Evolutionary conservation across 2,329 filamentous ascomycete species (phyloP).

Genomic region (Penicillium vulpinum): DNA sequence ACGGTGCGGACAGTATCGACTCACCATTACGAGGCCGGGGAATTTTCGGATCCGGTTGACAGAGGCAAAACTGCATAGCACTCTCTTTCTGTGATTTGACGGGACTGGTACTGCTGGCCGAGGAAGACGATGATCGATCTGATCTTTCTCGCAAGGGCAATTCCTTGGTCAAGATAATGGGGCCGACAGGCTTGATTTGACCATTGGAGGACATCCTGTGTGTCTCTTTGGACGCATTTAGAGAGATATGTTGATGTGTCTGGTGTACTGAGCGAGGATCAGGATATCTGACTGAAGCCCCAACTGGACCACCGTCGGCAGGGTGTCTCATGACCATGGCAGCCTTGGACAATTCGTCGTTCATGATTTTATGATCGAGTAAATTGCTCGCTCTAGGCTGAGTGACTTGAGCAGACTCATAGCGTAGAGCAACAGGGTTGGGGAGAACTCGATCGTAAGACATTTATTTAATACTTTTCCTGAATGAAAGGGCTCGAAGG

Average conservation of each 20-base stretch:
- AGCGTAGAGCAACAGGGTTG: conserved; percentile 43
- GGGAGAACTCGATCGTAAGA: conserved; percentile 52
- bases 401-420: conserved; percentile 39
- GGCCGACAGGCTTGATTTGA: conserved; percentile 12
- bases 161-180: conserved; percentile 23
- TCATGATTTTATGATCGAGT: conserved; percentile 47
- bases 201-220: conserved; percentile 15
- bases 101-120: conserved; percentile 30
- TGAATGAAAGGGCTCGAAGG: conserved; percentile 12
- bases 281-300: conserved; percentile 21
- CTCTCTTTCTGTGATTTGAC: conserved; percentile 42
- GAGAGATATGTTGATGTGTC: conserved; percentile 27
- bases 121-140: conserved; percentile 35
- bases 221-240: conserved; percentile 26
- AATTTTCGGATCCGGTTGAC: conserved; percentile 70
- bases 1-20: conserved; percentile 35
- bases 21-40: conserved; percentile 70
- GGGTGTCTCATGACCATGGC: conserved; percentile 13
- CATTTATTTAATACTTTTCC: conserved; percentile 36
- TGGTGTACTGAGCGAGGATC: conserved; percentile 23
- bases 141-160: conserved; percentile 29
- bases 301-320: conserved; percentile 16
- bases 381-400: conserved; percentile 38
- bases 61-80: conserved; percentile 62
- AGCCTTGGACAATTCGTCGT: conserved; percentile 29